Evolutionary conservation across 2,329 filamentous ascomycete genomes (phyloP), one percentile per base, ranked within the genome.

Genomic region (Ophiostoma ips): DNA sequence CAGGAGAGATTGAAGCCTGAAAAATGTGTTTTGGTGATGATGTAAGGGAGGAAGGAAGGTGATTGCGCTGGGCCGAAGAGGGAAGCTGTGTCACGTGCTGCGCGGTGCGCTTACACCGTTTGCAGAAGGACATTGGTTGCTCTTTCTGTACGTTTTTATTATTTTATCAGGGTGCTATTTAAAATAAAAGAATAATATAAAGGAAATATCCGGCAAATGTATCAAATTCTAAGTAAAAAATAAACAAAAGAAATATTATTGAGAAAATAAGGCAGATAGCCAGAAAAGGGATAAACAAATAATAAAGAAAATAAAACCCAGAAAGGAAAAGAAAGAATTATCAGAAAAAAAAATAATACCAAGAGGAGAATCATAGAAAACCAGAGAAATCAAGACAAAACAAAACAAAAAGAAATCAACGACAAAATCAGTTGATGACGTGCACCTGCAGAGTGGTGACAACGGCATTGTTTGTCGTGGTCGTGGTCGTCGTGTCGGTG

Each of bases 361-460:
- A 30, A 43, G 11, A 30, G 1, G 4, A 12, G 16, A 24, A 21
- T 7, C 7, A 43, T 16, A 2, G 5, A 43, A 31, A 30, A 30
- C 24, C 13, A 45, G 15, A 9, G 28, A 30, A 43, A 33, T 34
- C 3, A 45, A 45, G 3, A 19, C 13, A 10, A 18, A 35, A 10
- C 13, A 7, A 19, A 37, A 33, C 8, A 31, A 7, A 15, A 12
- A 7, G 21, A 5, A 9, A 4, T 13, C 19, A n/a, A 12, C 11
- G 10, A 38, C 19, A 30, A 13, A 8, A 16, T 19, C 37, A 38
- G 19, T 43, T 31, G 21, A 46, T 35, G 10, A 48, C 50, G 19
- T 49, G 12, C 31, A 50, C 44, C 13, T 21, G 44, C 28, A 50
- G 45, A 11, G 50, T 51, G 1, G 38, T n/a, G 11, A 47, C 41